Conservation (phyloP, 192 early-diverging fungal species). For the Linnemannia schmuckeri region DNA sequence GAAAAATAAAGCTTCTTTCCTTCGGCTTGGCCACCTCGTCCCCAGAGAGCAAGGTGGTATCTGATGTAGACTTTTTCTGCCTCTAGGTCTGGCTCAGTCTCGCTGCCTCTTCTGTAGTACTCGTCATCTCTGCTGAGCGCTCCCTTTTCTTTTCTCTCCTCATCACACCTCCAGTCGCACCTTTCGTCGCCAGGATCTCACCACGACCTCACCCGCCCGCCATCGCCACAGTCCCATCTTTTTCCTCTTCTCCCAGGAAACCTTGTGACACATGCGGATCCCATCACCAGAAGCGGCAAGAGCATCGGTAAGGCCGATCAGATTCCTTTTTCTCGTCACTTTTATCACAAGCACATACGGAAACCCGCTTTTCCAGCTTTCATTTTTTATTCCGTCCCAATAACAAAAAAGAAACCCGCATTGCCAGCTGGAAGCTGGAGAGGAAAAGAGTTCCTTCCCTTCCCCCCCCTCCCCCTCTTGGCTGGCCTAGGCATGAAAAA, state of each 20-base stretch:
- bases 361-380: background rate
- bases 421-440: background rate
- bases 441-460: background rate
- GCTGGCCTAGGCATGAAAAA: background rate
- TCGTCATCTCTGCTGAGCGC: no score
- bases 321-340: background rate
- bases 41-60: no score
- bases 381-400: background rate
- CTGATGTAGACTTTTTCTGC: background rate
- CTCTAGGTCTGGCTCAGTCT: background rate
- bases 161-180: background rate
- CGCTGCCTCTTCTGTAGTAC: background rate
- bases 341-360: no score
- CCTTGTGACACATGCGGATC: background rate
- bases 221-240: background rate
- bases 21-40: no score
- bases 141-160: no score
- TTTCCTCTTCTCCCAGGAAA: background rate
- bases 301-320: slow-evolving; percentile 28
- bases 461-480: background rate
- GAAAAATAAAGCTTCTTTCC: background rate
- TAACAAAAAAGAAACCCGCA: background rate
- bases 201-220: background rate
- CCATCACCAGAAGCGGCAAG: slow-evolving; percentile 36
- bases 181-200: background rate